These are phyloP conservation scores for Talaromyces ruber DNA, from an alignment of 495 filamentous ascomycete genomes.

Conservation along the genomic window DNA sequence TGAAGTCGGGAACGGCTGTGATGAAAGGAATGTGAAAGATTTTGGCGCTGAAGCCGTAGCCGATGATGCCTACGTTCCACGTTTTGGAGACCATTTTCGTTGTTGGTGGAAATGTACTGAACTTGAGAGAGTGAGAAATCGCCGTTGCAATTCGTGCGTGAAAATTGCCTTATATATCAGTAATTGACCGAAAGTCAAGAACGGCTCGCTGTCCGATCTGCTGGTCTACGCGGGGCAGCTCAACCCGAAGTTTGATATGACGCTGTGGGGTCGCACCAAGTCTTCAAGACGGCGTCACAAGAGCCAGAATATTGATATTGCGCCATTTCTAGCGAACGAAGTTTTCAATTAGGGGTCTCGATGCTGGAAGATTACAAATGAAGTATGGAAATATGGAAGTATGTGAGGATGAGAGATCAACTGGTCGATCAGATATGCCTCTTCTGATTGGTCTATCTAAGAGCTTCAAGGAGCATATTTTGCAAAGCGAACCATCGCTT, in stretches of 20 bases:
- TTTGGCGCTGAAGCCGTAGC: constrained; percentile 76
- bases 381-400: neutral
- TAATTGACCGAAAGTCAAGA: neutral
- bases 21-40: constrained; percentile 89
- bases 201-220: neutral
- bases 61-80: constrained; percentile 52
- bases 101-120: neutral
- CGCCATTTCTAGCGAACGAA: neutral
- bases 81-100: constrained; percentile 34
- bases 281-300: neutral
- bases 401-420: neutral
- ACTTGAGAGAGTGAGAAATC: neutral
- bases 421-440: neutral
- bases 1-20: constrained; percentile 50
- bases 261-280: neutral
- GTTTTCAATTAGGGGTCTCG: neutral
- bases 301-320: neutral
- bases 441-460: neutral
- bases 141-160: neutral
- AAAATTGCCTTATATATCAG: neutral
- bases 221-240: neutral
- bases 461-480: neutral
- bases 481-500: neutral
- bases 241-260: constrained; percentile 2
- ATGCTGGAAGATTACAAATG: neutral